Base-by-base conservation (phyloP, 768 basidiomycete species). In the Rhizopogon vinicolor region DNA sequence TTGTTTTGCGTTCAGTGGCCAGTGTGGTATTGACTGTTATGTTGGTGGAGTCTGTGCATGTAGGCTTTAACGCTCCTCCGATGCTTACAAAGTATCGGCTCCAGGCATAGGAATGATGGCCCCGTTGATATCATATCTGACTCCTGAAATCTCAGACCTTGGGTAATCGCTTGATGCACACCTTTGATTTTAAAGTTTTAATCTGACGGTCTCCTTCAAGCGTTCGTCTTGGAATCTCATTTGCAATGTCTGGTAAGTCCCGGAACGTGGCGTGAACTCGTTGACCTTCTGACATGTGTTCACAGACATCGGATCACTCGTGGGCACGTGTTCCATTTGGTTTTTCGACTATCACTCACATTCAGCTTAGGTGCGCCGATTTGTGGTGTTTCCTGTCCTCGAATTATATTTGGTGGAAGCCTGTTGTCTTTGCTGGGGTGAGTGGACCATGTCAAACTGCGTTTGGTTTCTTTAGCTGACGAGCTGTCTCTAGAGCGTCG, bases 351-450 rank as follows among this genome's bases (percentile, higher is more conserved):
- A 62, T 1, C 55, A 69, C 10, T 51, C 68, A 28, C 68, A 62
- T 65, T 53, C n/a, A 48, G 44, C 33, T 7, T 53, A 78, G 83
- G 82, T 3, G 75, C 80, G 0, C 84, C 85, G 1, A 79, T 85
- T 31, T 77, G 75, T 39, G 84, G 85, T 1, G 79, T 3, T 68
- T 86, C 18, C 70, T 86, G 8, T 75, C 81, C 0, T 46, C 63
- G 10, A 65, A 70, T 3, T 83, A 78, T 60, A 65, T 76, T 4
- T 86, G 85, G 84, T 83, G 79, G 78, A 73, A 76, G 13, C 79
- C 83, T 5, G 77, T 76, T 2, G 44, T 83, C 13, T 86, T 84
- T 60, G 71, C 77, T 29, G 82, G 78, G 46, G 70, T 74, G 61
- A 16, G 65, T 59, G 4, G 43, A 44, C 16, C 7, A 28, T 44